phyloP scores from a whole-genome alignment of 2,329 filamentous ascomycete genomes.

The Ramularia collo-cygni region DNA sequence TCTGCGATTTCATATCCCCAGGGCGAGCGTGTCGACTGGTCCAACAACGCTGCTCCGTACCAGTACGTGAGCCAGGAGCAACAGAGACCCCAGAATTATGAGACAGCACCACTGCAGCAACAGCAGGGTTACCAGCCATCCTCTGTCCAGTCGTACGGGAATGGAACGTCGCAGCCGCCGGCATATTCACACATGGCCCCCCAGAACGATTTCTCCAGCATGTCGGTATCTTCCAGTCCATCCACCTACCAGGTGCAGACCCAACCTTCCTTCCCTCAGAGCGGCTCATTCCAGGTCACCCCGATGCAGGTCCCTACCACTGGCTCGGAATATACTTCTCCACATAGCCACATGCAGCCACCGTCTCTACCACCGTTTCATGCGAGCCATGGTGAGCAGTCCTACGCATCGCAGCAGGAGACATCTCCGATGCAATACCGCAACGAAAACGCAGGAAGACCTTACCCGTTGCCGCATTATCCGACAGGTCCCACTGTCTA shows the following conservation, averaged over 20 bases:
- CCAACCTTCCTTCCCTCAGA: conserved; percentile 11
- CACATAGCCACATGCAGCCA: conserved; percentile 23
- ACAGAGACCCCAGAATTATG: conserved; percentile 19
- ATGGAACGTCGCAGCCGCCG: conserved; percentile 6
- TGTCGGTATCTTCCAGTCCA: conserved; percentile 21
- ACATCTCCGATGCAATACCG: conserved; percentile 19
- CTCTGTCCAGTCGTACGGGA: conserved; percentile 4
- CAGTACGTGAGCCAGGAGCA: conserved; percentile 21
- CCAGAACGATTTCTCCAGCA: conserved; percentile 20
- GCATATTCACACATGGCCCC: conserved; percentile 16
- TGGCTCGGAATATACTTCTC: conserved; percentile 16
- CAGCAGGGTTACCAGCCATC: conserved; percentile 15
- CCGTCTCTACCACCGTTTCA: conserved; percentile 20
- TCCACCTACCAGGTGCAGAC: conserved; percentile 16
- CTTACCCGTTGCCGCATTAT: conserved; percentile 22
- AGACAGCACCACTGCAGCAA: conserved; percentile 16
- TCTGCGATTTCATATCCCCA: conserved; percentile 11
- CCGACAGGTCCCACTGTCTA: conserved; percentile 9
- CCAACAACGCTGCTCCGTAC: conserved; percentile 17
- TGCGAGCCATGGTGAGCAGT: conserved; percentile 14
- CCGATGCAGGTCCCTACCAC: conserved; percentile 19
- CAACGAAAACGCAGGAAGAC: conserved; percentile 17
- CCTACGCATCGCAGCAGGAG: conserved; percentile 16
- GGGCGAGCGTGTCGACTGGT: conserved; percentile 20
- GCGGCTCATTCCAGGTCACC: conserved; percentile 15